A percentile compares a stretch with the other conserved stretches of the same genome.
These are phyloP conservation scores for Xanthoceras sorbifolium DNA, from an alignment of 345 rosid genomes.

Conservation along the genomic window DNA sequence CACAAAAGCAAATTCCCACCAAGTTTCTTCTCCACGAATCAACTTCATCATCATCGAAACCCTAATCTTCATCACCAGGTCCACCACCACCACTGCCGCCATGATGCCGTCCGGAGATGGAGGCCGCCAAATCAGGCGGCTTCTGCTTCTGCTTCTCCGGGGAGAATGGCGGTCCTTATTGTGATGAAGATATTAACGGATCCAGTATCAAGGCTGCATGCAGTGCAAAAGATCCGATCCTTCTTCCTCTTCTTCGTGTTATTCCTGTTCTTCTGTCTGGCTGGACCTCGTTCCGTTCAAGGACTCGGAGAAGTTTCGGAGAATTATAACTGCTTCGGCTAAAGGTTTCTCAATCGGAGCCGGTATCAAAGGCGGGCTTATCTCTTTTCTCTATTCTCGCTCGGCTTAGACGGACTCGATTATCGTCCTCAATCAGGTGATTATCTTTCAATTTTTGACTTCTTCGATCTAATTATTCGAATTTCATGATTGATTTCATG, in stretches of 20 bases:
- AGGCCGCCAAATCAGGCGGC: constrained; percentile 25
- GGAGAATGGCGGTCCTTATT: constrained; percentile 25
- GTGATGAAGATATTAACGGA: constrained; percentile 20
- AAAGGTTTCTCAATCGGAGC: constrained; percentile 95
- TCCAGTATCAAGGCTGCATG: constrained; percentile 28
- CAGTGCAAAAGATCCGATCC: constrained; percentile 42
- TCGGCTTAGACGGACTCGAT: constrained; percentile 64
- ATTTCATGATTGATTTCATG: background rate
- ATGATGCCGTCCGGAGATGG: constrained; percentile 36
- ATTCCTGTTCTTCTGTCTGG: constrained; percentile 28
- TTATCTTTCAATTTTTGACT: background rate
- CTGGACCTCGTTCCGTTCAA: constrained; percentile 32
- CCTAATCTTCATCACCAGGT: constrained; percentile 13
- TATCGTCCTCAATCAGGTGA: constrained; percentile 45
- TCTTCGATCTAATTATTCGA: constrained; percentile 8
- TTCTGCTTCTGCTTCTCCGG: constrained; percentile 25
- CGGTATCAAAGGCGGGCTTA: constrained; percentile 94
- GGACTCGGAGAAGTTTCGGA: constrained; percentile 68
- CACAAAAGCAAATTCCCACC: constrained; percentile 50
- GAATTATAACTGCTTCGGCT: constrained; percentile 62
- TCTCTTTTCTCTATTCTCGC: constrained; percentile 75
- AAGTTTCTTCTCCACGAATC: constrained; percentile 22
- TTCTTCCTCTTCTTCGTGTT: constrained; percentile 34
- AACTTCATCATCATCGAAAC: background rate
- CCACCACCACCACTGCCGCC: constrained; percentile 23